Conservation (phyloP, 2,329 filamentous ascomycete genomes). For the Xylaria sp. region DNA sequence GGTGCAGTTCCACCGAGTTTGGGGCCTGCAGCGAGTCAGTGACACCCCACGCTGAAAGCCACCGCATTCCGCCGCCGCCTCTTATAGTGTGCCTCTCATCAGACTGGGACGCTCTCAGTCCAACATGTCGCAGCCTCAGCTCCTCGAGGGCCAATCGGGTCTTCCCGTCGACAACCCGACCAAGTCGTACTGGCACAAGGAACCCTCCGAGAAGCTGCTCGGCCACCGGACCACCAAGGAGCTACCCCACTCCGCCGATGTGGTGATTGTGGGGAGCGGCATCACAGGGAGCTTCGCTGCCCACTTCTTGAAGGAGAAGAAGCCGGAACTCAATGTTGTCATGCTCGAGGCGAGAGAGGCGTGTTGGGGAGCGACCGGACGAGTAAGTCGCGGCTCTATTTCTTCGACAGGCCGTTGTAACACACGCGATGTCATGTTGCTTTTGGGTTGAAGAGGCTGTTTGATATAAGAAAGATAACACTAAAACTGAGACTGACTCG, state of each 20-base stretch:
- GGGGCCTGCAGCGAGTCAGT: too few relatives aligned
- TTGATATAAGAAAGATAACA: neutral
- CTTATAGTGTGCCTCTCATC: neutral
- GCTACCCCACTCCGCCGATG: slow-evolving; percentile 65
- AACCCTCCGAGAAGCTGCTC: slow-evolving; percentile 65
- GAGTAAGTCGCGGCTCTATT: slow-evolving; percentile 53
- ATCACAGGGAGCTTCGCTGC: slow-evolving; percentile 77
- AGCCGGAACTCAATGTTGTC: slow-evolving; percentile 57
- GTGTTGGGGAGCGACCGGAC: slow-evolving; percentile 82
- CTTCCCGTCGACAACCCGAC: slow-evolving; percentile 66
- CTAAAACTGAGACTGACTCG: too few relatives aligned
- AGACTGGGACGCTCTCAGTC: neutral
- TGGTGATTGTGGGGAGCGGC: slow-evolving; percentile 74
- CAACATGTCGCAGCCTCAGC: slow-evolving; percentile 22
- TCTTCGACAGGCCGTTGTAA: neutral
- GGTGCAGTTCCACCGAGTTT: too few relatives aligned
- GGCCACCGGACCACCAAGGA: slow-evolving; percentile 69
- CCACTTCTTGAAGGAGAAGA: slow-evolving; percentile 57
- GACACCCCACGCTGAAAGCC: too few relatives aligned
- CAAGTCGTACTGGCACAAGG: slow-evolving; percentile 72
- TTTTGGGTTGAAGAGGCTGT: neutral
- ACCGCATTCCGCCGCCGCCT: too few relatives aligned
- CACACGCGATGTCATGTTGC: neutral
- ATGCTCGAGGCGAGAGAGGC: slow-evolving; percentile 79
- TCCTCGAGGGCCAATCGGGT: slow-evolving; percentile 44